Evolutionary conservation across 345 rosid genomes (phyloP).

Genomic region (Gossypium rotundifolium): DNA sequence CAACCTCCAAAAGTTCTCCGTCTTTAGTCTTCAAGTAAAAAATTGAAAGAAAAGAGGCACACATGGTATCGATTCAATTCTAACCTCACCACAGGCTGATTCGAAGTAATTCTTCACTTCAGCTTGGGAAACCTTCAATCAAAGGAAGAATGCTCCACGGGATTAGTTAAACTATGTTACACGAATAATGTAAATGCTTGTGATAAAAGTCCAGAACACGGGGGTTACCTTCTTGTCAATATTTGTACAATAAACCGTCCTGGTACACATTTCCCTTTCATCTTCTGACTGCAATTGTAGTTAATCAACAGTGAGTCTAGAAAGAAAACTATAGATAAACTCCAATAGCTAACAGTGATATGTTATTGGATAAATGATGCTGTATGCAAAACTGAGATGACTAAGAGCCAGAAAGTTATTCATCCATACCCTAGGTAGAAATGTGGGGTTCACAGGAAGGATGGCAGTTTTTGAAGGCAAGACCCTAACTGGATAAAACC

Average conservation of each 20-base stretch:
- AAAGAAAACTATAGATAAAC: slow-evolving; percentile 9
- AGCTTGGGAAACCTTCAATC: slow-evolving; percentile 61
- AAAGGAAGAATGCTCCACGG: neutral
- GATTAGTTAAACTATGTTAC: neutral
- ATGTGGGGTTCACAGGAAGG: slow-evolving; percentile 92
- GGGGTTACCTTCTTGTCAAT: slow-evolving; percentile 69
- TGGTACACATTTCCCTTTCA: slow-evolving; percentile 88
- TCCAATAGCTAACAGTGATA: neutral
- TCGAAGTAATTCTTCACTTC: slow-evolving; percentile 80
- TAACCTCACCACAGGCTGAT: slow-evolving; percentile 81
- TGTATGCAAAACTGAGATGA: neutral
- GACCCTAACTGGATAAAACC: slow-evolving; percentile 82
- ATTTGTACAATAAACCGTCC: slow-evolving; percentile 91
- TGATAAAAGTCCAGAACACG: neutral
- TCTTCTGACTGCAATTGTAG: slow-evolving; percentile 70
- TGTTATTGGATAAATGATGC: slow-evolving; percentile 6
- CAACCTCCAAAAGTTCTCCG: neutral
- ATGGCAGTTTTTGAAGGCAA: slow-evolving; percentile 93
- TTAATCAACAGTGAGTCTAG: neutral
- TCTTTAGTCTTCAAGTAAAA: neutral
- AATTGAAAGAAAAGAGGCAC: neutral
- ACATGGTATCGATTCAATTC: slow-evolving; percentile 13
- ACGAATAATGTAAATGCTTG: neutral
- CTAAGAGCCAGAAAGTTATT: neutral
- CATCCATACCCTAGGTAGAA: slow-evolving; percentile 71